phyloP scores from a whole-genome alignment of 176 grass and related monocot species.

The Puccinellia tenuiflora region DNA sequence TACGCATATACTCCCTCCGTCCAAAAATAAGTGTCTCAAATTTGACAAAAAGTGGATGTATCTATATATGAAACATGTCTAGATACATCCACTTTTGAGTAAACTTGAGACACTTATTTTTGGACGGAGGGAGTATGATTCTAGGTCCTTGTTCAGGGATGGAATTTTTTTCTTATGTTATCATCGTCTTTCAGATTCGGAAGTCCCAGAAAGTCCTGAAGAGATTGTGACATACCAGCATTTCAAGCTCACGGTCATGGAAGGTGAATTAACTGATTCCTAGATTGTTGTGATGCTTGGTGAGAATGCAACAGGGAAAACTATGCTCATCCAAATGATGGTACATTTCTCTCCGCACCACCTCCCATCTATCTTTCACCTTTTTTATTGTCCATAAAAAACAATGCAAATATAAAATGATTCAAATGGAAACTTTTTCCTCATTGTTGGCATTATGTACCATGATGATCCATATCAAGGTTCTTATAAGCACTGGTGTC shows the following conservation, averaged over 20 bases:
- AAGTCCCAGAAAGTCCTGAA: conserved; percentile 69
- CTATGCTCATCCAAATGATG: conserved; percentile 62
- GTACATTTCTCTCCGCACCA: conserved; percentile 10
- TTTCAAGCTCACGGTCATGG: conserved; percentile 62
- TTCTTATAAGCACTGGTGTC: background rate
- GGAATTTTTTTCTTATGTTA: background rate
- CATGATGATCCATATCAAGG: background rate
- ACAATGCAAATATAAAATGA: background rate
- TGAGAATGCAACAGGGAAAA: conserved; percentile 73
- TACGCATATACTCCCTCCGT: no score
- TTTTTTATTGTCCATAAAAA: background rate
- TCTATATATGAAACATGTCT: no score
- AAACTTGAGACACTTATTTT: no score
- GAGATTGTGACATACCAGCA: conserved; percentile 73
- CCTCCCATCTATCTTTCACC: background rate
- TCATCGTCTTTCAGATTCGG: conserved; percentile 47
- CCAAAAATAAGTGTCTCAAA: no score
- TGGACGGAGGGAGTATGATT: no score
- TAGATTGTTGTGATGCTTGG: conserved; percentile 87
- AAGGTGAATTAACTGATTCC: conserved; percentile 86
- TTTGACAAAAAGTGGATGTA: no score
- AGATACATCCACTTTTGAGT: no score
- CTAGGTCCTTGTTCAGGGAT: background rate
- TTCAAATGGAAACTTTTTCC: background rate
- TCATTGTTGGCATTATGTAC: background rate